phyloP scores from a whole-genome alignment of 1,284 basidiomycete species.

The Fomitiporia mediterranea region DNA sequence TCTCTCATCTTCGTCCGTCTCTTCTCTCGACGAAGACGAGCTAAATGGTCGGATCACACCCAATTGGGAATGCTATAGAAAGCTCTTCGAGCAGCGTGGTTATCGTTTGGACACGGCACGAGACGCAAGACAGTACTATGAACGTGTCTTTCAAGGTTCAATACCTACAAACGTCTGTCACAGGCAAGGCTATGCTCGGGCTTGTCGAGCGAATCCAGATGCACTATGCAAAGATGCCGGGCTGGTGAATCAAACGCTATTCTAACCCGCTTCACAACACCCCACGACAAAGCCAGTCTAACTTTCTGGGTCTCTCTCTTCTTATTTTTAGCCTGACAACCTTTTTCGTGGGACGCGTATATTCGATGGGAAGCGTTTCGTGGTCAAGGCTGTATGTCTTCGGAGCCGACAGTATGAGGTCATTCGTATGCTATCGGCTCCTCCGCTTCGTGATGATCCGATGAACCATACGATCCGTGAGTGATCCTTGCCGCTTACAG shows the following conservation, averaged over 20 bases:
- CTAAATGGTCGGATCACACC: constrained; percentile 54
- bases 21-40: constrained; percentile 46
- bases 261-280: not conserved
- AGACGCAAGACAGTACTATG: constrained; percentile 57
- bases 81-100: constrained; percentile 44
- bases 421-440: constrained; percentile 48
- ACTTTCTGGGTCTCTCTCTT: not conserved
- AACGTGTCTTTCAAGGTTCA: constrained; percentile 26
- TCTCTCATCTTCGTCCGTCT: constrained; percentile 15
- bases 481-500: constrained; percentile 28
- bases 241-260: constrained; percentile 42
- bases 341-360: constrained; percentile 60
- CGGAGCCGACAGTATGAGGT: constrained; percentile 58
- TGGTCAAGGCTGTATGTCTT: constrained; percentile 64
- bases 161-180: constrained; percentile 25
- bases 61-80: constrained; percentile 54
- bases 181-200: constrained; percentile 33
- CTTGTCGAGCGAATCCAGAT: constrained; percentile 31
- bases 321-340: constrained; percentile 51
- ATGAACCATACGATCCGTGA: constrained; percentile 74
- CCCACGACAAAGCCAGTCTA: no score
- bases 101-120: constrained; percentile 61
- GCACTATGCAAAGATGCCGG: constrained; percentile 65
- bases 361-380: constrained; percentile 46
- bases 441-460: constrained; percentile 47